Percentiles rank a stretch among this genome's conserved stretches.
Evolutionary conservation across 2,329 filamentous ascomycete species (phyloP).

Genomic region (Pseudogymnoascus sp.): DNA sequence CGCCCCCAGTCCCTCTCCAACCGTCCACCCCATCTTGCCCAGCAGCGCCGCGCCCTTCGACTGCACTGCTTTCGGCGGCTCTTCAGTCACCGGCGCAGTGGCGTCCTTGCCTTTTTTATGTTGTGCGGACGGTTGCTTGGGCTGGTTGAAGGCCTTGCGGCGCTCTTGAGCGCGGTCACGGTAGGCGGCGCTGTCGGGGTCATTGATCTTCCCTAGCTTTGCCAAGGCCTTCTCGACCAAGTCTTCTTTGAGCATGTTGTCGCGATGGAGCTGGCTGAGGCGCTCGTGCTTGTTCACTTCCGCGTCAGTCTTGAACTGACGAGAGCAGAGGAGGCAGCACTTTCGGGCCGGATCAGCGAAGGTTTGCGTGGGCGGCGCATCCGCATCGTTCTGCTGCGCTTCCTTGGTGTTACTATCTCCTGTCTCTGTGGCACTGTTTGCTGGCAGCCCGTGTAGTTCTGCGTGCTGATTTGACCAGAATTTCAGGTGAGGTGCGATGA

Average conservation of each 20-base stretch:
- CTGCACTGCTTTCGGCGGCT: constrained; percentile 32
- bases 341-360: constrained; percentile 52
- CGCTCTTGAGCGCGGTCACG: constrained; percentile 61
- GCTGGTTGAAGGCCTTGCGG: constrained; percentile 54
- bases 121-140: constrained; percentile 42
- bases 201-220: constrained; percentile 31
- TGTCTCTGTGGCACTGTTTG: constrained; percentile 32
- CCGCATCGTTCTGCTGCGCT: constrained; percentile 21
- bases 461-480: constrained; percentile 67
- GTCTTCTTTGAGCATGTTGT: constrained; percentile 45
- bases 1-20: constrained; percentile 58
- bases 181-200: constrained; percentile 23
- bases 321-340: constrained; percentile 56
- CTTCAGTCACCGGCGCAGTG: constrained; percentile 21
- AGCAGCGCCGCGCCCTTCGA: constrained; percentile 62
- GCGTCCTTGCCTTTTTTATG: constrained; percentile 26
- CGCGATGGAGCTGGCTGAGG: constrained; percentile 48
- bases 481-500: constrained; percentile 58
- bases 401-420: constrained; percentile 14
- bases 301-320: constrained; percentile 46
- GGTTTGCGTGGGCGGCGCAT: constrained; percentile 41
- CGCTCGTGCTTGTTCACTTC: constrained; percentile 54
- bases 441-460: constrained; percentile 51
- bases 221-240: constrained; percentile 34
- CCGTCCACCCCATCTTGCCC: constrained; percentile 66